A percentile compares a stretch with the other conserved stretches of the same genome.
Evolutionary conservation across 192 early-diverging fungal species (phyloP).

Genomic region (Gorgonomyces haynaldii): DNA sequence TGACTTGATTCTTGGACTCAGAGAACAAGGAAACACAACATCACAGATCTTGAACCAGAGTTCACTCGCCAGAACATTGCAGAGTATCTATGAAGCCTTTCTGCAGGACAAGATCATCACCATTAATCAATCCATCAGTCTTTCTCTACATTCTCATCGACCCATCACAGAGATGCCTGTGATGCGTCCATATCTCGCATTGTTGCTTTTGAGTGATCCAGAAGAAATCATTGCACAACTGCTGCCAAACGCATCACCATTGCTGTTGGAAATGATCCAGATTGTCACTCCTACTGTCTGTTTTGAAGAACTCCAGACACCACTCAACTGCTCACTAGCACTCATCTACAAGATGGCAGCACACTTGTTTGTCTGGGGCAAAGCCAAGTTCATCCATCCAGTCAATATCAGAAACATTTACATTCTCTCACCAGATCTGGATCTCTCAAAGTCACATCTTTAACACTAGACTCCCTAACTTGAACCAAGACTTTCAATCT

Average conservation of each 20-base stretch:
- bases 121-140: conserved; percentile 64
- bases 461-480: conserved; percentile 9
- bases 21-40: conserved; percentile 37
- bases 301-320: conserved; percentile 67
- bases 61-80: conserved; percentile 51
- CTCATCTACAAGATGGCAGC: conserved; percentile 83
- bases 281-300: conserved; percentile 67
- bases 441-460: conserved; percentile 26
- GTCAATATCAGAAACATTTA: conserved; percentile 69
- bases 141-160: conserved; percentile 50
- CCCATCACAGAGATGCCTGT: conserved; percentile 10
- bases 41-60: conserved; percentile 36
- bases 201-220: conserved; percentile 73
- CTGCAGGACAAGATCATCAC: conserved; percentile 48
- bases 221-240: conserved; percentile 67
- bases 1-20: conserved; percentile 58
- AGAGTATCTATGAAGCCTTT: conserved; percentile 47
- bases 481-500: conserved; percentile 40
- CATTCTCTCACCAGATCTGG: conserved; percentile 55
- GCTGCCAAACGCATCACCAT: conserved; percentile 69
- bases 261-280: conserved; percentile 81
- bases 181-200: conserved; percentile 76
- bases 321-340: conserved; percentile 84
- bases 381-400: conserved; percentile 80
- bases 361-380: conserved; percentile 87